phyloP scores from a whole-genome alignment of 2,329 filamentous ascomycete species.

The Fusarium pininemorale region DNA sequence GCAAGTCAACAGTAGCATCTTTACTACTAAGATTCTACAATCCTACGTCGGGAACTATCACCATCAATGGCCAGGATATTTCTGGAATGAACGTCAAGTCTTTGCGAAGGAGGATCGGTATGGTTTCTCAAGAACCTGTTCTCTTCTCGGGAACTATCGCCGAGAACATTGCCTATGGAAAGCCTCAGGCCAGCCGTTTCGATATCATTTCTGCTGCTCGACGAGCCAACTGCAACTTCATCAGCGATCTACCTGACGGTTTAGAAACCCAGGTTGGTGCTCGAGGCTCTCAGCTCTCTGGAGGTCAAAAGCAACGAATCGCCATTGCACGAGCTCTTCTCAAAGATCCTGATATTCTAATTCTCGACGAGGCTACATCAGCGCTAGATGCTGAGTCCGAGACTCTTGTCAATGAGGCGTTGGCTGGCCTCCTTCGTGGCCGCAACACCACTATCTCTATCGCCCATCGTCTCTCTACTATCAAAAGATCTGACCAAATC shows the following conservation, averaged over 20 bases:
- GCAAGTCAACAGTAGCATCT: slow-evolving; percentile 96
- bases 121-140: slow-evolving; percentile 95
- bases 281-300: slow-evolving; percentile 90
- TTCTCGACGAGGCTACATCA: slow-evolving; percentile 95
- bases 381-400: slow-evolving; percentile 97
- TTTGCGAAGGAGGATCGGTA: slow-evolving; percentile 88
- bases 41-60: slow-evolving; percentile 78
- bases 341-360: slow-evolving; percentile 95
- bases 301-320: slow-evolving; percentile 97
- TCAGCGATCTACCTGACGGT: slow-evolving; percentile 94
- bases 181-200: slow-evolving; percentile 76
- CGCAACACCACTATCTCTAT: slow-evolving; percentile 98
- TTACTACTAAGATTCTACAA: slow-evolving; percentile 91
- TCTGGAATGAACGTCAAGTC: slow-evolving; percentile 92
- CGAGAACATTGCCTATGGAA: slow-evolving; percentile 92
- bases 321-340: slow-evolving; percentile 94
- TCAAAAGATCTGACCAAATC: slow-evolving; percentile 93
- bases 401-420: slow-evolving; percentile 91
- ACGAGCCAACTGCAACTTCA: slow-evolving; percentile 95
- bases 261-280: slow-evolving; percentile 94
- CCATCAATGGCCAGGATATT: slow-evolving; percentile 86
- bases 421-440: slow-evolving; percentile 81
- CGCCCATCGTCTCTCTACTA: slow-evolving; percentile 93
- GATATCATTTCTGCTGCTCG: slow-evolving; percentile 89
- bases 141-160: slow-evolving; percentile 86